phyloP scores from a whole-genome alignment of 768 basidiomycete species.

The Pilatotrama ljubarskyi region DNA sequence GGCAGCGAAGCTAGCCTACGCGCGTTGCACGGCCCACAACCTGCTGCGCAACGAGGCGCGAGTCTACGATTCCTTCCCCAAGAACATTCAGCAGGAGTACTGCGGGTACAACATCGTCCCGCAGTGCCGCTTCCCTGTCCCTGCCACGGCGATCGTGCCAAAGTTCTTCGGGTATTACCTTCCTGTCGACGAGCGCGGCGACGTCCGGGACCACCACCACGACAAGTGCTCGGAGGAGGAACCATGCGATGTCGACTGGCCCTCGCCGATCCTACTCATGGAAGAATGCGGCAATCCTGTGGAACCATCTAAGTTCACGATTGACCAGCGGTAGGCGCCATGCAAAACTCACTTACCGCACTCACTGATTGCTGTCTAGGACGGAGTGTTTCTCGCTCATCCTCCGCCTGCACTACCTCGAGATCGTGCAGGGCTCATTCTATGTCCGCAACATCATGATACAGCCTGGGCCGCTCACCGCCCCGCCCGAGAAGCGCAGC shows the following conservation, averaged over 20 bases:
- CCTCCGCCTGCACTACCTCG: constrained; percentile 39
- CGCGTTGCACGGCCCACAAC: constrained; percentile 7
- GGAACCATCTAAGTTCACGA: constrained; percentile 23
- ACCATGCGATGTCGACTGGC: neutral
- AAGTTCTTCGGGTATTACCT: constrained; percentile 67
- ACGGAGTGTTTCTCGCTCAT: constrained; percentile 36
- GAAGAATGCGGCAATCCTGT: constrained; percentile 48
- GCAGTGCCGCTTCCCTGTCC: constrained; percentile 45
- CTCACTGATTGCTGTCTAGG: constrained; percentile 2
- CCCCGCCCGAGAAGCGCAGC: constrained; percentile 31
- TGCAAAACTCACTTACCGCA: neutral
- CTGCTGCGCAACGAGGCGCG: constrained; percentile 38
- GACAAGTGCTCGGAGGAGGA: constrained; percentile 8
- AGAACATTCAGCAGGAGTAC: constrained; percentile 51
- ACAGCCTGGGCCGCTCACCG: constrained; percentile 43
- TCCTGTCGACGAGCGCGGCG: constrained; percentile 22
- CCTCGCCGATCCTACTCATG: constrained; percentile 45
- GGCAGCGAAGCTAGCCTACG: constrained; percentile 29
- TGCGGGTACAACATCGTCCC: constrained; percentile 46
- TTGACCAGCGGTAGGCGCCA: constrained; percentile 23
- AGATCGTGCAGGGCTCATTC: constrained; percentile 43
- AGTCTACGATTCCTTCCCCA: constrained; percentile 48
- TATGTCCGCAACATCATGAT: constrained; percentile 45
- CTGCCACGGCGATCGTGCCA: constrained; percentile 53
- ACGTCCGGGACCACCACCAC: neutral